Conservation (phyloP, 176 grass and related monocot genomes). For the Bromus sterilis region DNA sequence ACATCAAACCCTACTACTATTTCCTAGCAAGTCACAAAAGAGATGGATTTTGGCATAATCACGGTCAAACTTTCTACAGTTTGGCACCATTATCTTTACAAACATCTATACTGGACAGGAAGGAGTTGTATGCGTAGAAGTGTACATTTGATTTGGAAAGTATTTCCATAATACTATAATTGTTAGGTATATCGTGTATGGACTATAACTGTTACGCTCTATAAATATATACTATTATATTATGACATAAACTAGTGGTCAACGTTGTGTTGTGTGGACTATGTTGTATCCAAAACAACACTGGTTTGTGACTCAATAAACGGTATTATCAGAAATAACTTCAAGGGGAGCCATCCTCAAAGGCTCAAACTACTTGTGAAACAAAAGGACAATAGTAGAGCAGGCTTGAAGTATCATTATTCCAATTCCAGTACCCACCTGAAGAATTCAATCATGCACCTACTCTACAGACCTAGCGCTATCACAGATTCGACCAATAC, state of each 20-base stretch:
- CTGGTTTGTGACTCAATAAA: neutral
- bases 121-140: neutral
- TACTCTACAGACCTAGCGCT: neutral
- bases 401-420: neutral
- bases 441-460: slow-evolving; percentile 1
- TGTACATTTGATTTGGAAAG: neutral
- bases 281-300: neutral
- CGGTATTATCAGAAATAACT: neutral
- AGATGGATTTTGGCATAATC: neutral
- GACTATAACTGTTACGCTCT: neutral
- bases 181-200: too few relatives aligned
- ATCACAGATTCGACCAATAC: neutral
- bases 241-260: neutral
- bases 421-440: neutral
- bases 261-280: neutral
- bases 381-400: neutral
- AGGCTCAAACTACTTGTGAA: neutral
- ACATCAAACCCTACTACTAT: neutral
- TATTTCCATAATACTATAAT: neutral
- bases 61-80: neutral
- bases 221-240: neutral
- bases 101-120: neutral
- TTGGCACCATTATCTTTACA: neutral
- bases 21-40: neutral
- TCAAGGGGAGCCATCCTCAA: neutral